These are phyloP conservation scores for Penicillium sp. DNA, from an alignment of 2,329 filamentous ascomycete species.

Conservation along the genomic window DNA sequence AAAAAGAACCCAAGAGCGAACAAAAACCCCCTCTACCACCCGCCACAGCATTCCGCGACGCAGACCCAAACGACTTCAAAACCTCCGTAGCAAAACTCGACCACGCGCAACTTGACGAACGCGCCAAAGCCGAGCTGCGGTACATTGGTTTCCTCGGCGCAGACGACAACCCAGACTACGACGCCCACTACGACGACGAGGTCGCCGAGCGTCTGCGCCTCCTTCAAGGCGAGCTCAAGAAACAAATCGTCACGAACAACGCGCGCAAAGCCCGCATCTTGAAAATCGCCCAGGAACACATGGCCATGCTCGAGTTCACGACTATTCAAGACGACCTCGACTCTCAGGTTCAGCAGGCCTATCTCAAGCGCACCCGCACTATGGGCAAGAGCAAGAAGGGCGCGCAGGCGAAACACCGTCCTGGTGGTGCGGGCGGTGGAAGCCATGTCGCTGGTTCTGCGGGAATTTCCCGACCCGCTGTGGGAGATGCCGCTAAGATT, in stretches of 20 bases:
- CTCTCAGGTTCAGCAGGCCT: conserved; percentile 89
- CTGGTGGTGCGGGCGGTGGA: conserved; percentile 72
- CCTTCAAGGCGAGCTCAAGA: conserved; percentile 78
- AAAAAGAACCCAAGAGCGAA: conserved; percentile 34
- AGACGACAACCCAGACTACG: conserved; percentile 74
- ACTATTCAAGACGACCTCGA: conserved; percentile 97
- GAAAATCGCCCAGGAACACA: conserved; percentile 85
- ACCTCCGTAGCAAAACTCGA: conserved; percentile 78
- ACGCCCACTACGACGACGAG: conserved; percentile 89
- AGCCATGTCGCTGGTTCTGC: conserved; percentile 53
- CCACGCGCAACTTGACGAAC: conserved; percentile 84
- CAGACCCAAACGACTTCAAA: conserved; percentile 75
- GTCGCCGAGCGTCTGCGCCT: conserved; percentile 86
- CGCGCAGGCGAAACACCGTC: conserved; percentile 59
- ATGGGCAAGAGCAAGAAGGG: conserved; percentile 94
- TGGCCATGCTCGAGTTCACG: conserved; percentile 95
- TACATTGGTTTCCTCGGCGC: conserved; percentile 83
- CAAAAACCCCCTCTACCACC: conserved; percentile 58
- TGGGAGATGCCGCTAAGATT: conserved; percentile 87
- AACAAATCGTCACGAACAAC: conserved; percentile 84
- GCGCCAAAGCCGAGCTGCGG: conserved; percentile 84
- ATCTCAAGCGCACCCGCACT: conserved; percentile 91
- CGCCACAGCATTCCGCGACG: conserved; percentile 78
- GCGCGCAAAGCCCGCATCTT: conserved; percentile 84
- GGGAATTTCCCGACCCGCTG: conserved; percentile 57